Percentiles rank a stretch among this genome's conserved stretches.
Conservation (phyloP, 2,329 filamentous ascomycete genomes). For the Microcyclosporella mali region DNA sequence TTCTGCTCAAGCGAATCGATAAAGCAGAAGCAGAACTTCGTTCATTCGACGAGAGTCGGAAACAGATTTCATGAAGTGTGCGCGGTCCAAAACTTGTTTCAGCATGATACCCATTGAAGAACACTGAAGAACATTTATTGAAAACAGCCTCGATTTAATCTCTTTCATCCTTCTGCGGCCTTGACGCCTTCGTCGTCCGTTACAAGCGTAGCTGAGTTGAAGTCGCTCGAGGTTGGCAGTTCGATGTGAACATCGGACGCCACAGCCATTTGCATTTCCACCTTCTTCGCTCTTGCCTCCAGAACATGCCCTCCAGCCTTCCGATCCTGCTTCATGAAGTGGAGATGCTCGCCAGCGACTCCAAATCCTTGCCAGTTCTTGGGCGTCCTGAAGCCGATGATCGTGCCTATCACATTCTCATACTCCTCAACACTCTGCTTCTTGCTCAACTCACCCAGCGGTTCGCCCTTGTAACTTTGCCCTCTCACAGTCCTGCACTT, state of each 20-base stretch:
- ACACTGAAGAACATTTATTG: too few species aligned
- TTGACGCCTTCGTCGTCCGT: constrained; percentile 33
- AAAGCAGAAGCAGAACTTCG: constrained; percentile 38
- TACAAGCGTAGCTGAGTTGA: constrained; percentile 32
- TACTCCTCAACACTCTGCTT: constrained; percentile 37
- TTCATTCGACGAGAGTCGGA: neutral
- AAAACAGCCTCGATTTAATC: neutral
- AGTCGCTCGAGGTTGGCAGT: constrained; percentile 35
- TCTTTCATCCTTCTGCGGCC: constrained; percentile 31
- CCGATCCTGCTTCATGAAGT: constrained; percentile 36
- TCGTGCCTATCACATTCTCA: constrained; percentile 33
- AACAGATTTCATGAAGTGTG: neutral
- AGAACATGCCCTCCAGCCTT: constrained; percentile 38
- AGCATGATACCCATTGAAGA: too few species aligned
- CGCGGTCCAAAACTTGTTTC: too few species aligned
- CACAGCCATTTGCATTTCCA: constrained; percentile 34
- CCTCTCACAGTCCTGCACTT: constrained; percentile 31
- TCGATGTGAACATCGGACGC: constrained; percentile 36
- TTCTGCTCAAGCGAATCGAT: constrained; percentile 49
- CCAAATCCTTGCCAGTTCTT: constrained; percentile 37
- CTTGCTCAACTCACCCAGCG: constrained; percentile 33
- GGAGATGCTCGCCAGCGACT: constrained; percentile 39
- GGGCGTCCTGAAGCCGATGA: constrained; percentile 41
- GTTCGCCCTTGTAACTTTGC: constrained; percentile 29
- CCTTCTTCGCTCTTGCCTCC: constrained; percentile 31